Conservation (phyloP, 2,329 filamentous ascomycete species). For the Cephalotrichum gorgonifer region DNA sequence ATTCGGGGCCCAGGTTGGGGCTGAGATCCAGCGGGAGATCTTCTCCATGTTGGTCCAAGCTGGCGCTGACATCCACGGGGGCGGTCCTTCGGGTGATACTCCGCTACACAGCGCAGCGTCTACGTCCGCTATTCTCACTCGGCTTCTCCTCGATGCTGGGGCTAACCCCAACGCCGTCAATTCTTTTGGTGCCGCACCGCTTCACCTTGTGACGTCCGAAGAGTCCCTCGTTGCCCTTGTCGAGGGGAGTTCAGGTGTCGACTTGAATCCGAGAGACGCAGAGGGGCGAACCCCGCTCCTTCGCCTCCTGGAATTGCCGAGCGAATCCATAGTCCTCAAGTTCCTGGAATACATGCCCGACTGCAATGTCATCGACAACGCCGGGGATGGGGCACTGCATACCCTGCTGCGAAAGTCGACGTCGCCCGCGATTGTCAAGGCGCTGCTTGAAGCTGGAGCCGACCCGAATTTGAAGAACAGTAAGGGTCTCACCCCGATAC, state of each 20-base stretch:
- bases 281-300: slow-evolving; percentile 15
- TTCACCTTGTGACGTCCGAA: slow-evolving; percentile 7
- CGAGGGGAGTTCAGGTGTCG: slow-evolving; percentile 13
- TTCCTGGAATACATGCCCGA: slow-evolving; percentile 11
- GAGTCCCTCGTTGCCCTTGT: slow-evolving; percentile 13
- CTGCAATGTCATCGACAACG: slow-evolving; percentile 9
- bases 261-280: slow-evolving; percentile 9
- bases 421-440: slow-evolving; percentile 1
- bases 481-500: slow-evolving; percentile 10
- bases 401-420: neutral
- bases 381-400: slow-evolving; percentile 14
- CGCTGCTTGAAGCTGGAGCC: slow-evolving; percentile 11
- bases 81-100: slow-evolving; percentile 7
- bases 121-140: slow-evolving; percentile 4
- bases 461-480: slow-evolving; percentile 12
- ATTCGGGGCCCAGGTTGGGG: no score
- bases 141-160: slow-evolving; percentile 12
- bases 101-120: slow-evolving; percentile 10
- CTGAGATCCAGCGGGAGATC: slow-evolving; percentile 1
- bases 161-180: slow-evolving; percentile 12
- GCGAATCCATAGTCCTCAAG: neutral
- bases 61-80: slow-evolving; percentile 13
- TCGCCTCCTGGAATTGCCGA: neutral
- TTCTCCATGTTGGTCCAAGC: slow-evolving; percentile 13
- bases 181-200: slow-evolving; percentile 8